phyloP scores from a whole-genome alignment of 1,284 basidiomycete genomes.

The Melampsora americana region DNA sequence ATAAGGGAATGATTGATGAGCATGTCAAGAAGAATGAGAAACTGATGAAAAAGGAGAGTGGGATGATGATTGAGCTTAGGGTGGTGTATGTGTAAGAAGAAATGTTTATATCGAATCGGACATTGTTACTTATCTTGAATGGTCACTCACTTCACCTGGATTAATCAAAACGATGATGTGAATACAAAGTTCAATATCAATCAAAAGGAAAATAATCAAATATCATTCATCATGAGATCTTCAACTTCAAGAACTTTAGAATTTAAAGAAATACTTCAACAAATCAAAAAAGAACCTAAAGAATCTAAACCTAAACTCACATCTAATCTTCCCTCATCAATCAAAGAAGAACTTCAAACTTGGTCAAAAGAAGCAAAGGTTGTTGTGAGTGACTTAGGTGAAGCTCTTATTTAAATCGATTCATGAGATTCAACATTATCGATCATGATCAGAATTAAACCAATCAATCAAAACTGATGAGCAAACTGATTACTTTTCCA shows the following conservation, averaged over 20 bases:
- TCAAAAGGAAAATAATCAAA: too few relatives aligned
- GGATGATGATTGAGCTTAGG: too few relatives aligned
- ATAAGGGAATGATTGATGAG: too few relatives aligned
- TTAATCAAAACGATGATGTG: too few relatives aligned
- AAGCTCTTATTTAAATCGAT: slow-evolving; percentile 1
- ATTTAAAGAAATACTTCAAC: slow-evolving; percentile 3
- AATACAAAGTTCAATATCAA: too few relatives aligned
- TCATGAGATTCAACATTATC: not conserved
- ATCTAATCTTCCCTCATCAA: not conserved
- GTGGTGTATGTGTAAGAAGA: too few relatives aligned
- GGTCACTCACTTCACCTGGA: too few relatives aligned
- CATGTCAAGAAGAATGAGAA: too few relatives aligned
- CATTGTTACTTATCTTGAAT: too few relatives aligned
- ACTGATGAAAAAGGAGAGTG: too few relatives aligned
- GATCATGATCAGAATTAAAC: not conserved
- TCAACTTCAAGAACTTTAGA: slow-evolving; percentile 5
- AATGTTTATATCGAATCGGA: too few relatives aligned
- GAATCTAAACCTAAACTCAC: not conserved
- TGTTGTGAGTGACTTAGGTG: slow-evolving; percentile 30
- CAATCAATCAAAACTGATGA: not conserved
- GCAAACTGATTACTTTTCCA: not conserved
- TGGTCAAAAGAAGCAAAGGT: slow-evolving; percentile 23
- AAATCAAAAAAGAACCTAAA: not conserved
- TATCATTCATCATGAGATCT: not conserved
- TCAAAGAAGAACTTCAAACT: not conserved